Evolutionary conservation across 768 basidiomycete species (phyloP).

Genomic region (Cytidiella melzeri): DNA sequence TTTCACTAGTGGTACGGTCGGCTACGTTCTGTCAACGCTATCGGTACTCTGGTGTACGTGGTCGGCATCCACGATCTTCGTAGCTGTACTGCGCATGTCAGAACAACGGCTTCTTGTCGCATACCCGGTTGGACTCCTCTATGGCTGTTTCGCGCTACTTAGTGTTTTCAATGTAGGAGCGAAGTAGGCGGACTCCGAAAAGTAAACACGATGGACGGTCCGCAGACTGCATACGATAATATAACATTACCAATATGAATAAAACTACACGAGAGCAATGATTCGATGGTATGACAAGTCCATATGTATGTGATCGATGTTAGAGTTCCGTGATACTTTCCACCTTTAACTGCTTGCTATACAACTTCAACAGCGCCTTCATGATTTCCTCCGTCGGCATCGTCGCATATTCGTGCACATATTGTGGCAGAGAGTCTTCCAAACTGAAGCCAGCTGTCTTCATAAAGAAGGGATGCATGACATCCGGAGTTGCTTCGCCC

Average conservation of each 20-base stretch:
- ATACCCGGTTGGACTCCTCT: slow-evolving; percentile 91
- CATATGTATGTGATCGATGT: background rate
- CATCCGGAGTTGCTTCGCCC: slow-evolving; percentile 84
- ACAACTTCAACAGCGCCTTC: slow-evolving; percentile 69
- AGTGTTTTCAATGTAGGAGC: slow-evolving; percentile 75
- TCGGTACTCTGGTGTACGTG: slow-evolving; percentile 97
- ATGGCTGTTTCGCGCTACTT: slow-evolving; percentile 89
- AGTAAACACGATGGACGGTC: background rate
- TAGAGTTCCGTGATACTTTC: background rate
- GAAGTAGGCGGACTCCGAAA: slow-evolving; percentile 21
- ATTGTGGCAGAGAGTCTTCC: slow-evolving; percentile 80
- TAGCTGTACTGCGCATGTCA: slow-evolving; percentile 91
- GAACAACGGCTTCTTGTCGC: slow-evolving; percentile 93
- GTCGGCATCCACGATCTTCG: slow-evolving; percentile 92
- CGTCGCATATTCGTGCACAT: slow-evolving; percentile 85
- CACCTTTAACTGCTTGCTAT: slow-evolving; percentile 61
- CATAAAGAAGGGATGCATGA: slow-evolving; percentile 85
- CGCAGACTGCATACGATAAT: background rate
- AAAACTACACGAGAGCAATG: background rate
- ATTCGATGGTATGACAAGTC: background rate
- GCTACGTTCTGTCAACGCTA: slow-evolving; percentile 75
- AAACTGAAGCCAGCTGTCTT: slow-evolving; percentile 79
- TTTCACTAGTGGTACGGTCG: slow-evolving; percentile 62
- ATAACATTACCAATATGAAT: slow-evolving; percentile 2
- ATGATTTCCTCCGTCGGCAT: slow-evolving; percentile 78